phyloP scores from a whole-genome alignment of 2,329 filamentous ascomycete species.

The Fusarium pseudonygamai region DNA sequence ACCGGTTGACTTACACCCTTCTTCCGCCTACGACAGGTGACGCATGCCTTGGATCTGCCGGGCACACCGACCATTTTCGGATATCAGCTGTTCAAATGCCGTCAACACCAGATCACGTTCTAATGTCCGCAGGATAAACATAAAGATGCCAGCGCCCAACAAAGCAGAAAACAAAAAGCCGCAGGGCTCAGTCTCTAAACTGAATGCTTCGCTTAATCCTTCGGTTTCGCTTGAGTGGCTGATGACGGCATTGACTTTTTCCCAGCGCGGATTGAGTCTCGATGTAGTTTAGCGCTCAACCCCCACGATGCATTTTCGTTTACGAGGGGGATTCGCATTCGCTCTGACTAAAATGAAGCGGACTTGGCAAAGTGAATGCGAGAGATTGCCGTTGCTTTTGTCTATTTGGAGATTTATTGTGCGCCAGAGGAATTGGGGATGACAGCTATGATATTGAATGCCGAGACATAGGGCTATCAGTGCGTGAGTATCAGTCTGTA shows the following conservation, averaged over 20 bases:
- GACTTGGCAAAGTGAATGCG: neutral
- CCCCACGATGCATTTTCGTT: neutral
- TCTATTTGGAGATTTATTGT: neutral
- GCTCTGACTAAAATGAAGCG: neutral
- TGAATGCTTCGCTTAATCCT: neutral
- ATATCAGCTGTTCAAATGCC: rapidly evolving
- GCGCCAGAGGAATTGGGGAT: neutral
- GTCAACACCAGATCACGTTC: neutral
- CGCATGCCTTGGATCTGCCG: constrained; percentile 16
- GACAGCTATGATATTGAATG: neutral
- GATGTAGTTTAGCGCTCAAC: constrained; percentile 4
- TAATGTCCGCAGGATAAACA: neutral
- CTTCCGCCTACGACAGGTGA: constrained; percentile 11
- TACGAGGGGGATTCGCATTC: neutral
- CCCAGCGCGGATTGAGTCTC: constrained; percentile 18
- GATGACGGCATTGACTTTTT: constrained; percentile 29
- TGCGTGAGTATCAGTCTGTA: neutral
- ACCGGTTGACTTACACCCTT: constrained; percentile 2
- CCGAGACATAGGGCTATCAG: neutral
- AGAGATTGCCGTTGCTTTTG: neutral
- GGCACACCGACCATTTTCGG: constrained; percentile 18
- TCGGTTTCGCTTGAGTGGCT: neutral
- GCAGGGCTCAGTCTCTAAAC: neutral
- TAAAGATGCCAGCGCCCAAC: neutral
- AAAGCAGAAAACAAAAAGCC: too few species aligned